phyloP scores from a whole-genome alignment of 2,329 filamentous ascomycete species.

The Coleophoma eucalyptorum region DNA sequence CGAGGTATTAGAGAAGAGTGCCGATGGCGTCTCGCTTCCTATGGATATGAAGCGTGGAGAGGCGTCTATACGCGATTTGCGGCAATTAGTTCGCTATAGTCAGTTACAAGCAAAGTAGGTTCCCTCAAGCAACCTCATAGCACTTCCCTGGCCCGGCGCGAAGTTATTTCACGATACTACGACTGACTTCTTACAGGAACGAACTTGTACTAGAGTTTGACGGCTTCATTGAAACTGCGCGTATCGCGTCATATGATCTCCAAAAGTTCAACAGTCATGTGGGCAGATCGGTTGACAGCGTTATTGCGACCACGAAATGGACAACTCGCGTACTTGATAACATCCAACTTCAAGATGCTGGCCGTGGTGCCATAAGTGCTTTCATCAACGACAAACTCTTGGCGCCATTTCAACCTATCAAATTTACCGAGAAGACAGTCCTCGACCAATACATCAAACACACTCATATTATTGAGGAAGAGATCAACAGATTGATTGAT shows the following conservation, averaged over 20 bases:
- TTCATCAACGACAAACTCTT: slow-evolving; percentile 43
- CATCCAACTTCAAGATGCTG: slow-evolving; percentile 21
- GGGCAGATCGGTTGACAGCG: slow-evolving; percentile 67
- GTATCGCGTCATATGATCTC: slow-evolving; percentile 61
- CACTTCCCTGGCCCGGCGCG: too few species aligned
- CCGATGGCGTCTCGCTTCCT: slow-evolving; percentile 63
- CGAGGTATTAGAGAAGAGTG: slow-evolving; percentile 65
- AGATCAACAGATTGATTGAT: slow-evolving; percentile 63
- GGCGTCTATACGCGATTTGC: slow-evolving; percentile 68
- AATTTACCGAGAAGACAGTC: slow-evolving; percentile 57
- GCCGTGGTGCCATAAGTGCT: slow-evolving; percentile 28
- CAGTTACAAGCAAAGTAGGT: slow-evolving; percentile 51
- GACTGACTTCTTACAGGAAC: slow-evolving; percentile 35
- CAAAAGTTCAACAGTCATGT: slow-evolving; percentile 75
- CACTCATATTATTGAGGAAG: slow-evolving; percentile 64
- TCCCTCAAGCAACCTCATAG: slow-evolving; percentile 9
- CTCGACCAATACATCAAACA: slow-evolving; percentile 74
- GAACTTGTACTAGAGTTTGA: slow-evolving; percentile 75
- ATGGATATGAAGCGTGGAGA: slow-evolving; percentile 78
- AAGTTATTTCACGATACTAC: too few species aligned
- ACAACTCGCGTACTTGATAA: slow-evolving; percentile 49
- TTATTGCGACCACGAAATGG: slow-evolving; percentile 73
- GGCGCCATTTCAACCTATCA: slow-evolving; percentile 58
- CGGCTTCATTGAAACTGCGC: slow-evolving; percentile 68
- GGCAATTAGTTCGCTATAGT: slow-evolving; percentile 68